Base-by-base conservation (phyloP, 495 filamentous ascomycete species). In the Hyaloscypha bicolor region DNA sequence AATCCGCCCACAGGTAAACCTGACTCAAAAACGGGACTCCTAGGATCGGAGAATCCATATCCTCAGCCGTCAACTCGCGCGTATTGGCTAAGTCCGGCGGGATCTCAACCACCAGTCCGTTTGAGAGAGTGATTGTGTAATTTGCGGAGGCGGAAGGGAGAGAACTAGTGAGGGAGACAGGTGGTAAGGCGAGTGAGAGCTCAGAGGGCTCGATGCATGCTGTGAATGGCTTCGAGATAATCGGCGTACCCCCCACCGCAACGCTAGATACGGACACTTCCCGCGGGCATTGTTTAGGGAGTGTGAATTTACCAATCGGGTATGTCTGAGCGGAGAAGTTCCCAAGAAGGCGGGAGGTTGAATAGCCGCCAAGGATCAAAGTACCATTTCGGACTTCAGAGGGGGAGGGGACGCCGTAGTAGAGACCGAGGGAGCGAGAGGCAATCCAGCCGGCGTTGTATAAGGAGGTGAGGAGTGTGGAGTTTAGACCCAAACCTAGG, bases 141-240 rank as follows among this genome's bases (percentile, higher is more conserved):
- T 60, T 21, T 16, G 30, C 19, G 9, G 29, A 12, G 1, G 9
- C 3, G 29, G 30, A 32, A 19, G 32, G 29, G 3, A 31, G 6
- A 21, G n/a, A 33, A 9, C 31, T 2, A n/a, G 30, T 14, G 32
- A 1, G 37, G 16, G 25, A 21, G 4, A 9, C 30, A 19, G 56
- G 6, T 4, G 56, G 56, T 3, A 60, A 19, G 14, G 31, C 56
- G 30, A 60, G 19, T 35, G 11, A 32, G 56, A 60, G 56, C n/a
- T 60, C 56, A 60, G 30, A 60, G 56, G 56, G 56, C 32, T 60
- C 56, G n/a, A 60, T 31, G 32, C 56, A 60, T 2, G 56, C 56
- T 37, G 56, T 60, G 56, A 60, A 60, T 14, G 30, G 22, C 11
- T 6, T 30, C 6, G 30, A 33, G 19, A 21, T 21, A 2, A 60